Evolutionary conservation across 768 basidiomycete species (phyloP), one percentile per base, ranked within the genome.

Genomic region (Termitomyces sp.): DNA sequence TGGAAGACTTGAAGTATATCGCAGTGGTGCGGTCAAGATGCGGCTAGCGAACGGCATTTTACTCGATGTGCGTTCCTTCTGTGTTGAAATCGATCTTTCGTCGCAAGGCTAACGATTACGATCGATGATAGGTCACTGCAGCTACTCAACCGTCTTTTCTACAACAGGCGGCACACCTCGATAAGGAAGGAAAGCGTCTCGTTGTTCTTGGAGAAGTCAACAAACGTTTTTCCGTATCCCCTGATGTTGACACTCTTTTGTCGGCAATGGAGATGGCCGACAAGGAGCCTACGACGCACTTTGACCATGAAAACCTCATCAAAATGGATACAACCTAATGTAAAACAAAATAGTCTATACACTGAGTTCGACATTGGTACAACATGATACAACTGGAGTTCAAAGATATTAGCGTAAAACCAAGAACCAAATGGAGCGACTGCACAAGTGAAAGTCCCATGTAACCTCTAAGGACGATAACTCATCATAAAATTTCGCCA

Each of bases 121-220:
- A 8, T 49, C 38, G 28, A 51, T 45, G 43, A 35, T 63, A 91
- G 93, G 86, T 96, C 32, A 83, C 80, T 17, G 83, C 88, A 10
- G 90, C 87, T 8, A 92, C 90, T 2, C 88, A 87, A 53, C 84
- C 92, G 1, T 88, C 91, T 0, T 96, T 96, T 68, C 78, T 95
- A 2, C 91, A 95, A 66, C 92, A 96, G 54, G 88, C 89, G 6
- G 86, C 90, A 19, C 78, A 85, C 61, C 65, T 96, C 28, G 85
- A 96, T 66, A 64, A 71, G 50, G 70, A 70, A 38, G 71, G 75
- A 19, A 87, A 87, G 62, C 75, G 74, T 24, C 70, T 93, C 21
- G 77, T 76, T 37, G 83, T 94, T 4, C 74, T 97, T 0, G 94
- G 93, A n/a, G 87, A 93, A 66, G 81, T 96, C 46, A 86, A 87